Base-by-base conservation (phyloP, 2,329 filamentous ascomycete genomes). In the Colletotrichum zoysiae region DNA sequence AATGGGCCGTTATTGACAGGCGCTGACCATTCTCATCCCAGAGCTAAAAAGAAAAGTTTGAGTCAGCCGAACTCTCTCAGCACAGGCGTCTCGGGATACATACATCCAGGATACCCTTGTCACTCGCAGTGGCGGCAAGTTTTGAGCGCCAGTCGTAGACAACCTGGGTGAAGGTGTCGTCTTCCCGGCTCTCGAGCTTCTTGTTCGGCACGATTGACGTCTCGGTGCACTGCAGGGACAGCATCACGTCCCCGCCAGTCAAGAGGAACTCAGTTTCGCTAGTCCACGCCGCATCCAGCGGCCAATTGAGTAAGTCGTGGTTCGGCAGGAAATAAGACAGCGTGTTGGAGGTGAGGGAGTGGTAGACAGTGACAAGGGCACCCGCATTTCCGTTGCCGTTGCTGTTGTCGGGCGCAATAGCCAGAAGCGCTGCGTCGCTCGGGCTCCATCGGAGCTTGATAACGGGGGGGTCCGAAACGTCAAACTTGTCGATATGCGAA, bases 381-480 rank as follows among this genome's bases (percentile, higher is more conserved):
- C 87, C 87, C 48, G 81, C 83, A 33, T 55, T 58, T 38, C 69
- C 59, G 38, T 56, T 65, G 23, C 44, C 69, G 40, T 65, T 70
- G 65, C 65, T 70, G 62, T 86, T 86, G 68, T 87, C 85, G 0
- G 88, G 88, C 2, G 87, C 87, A 56, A 92, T 85, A 73, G 86
- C 85, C 18, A 92, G 81, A 42, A 91, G 84, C n/a, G 84, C 84
- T 1, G 84, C 83, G 73, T 86, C 86, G 74, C 81, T 84, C 2
- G 86, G 86, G 76, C 89, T 91, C 89, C 90, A 91, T 58, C 85
- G 84, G 30, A 91, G 81, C 77, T 89, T 90, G 75, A 90, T 86
- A 59, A 91, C 83, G 18, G 89, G 89, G n/a, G 88, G 85, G 74
- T 90, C 89, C 48, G 87, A 82, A 35, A 87, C 84, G 74, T 89